Percentiles rank a stretch among this genome's conserved stretches.
These are phyloP conservation scores for Brassica incana DNA, from an alignment of 345 rosid genomes.

Conservation along the genomic window DNA sequence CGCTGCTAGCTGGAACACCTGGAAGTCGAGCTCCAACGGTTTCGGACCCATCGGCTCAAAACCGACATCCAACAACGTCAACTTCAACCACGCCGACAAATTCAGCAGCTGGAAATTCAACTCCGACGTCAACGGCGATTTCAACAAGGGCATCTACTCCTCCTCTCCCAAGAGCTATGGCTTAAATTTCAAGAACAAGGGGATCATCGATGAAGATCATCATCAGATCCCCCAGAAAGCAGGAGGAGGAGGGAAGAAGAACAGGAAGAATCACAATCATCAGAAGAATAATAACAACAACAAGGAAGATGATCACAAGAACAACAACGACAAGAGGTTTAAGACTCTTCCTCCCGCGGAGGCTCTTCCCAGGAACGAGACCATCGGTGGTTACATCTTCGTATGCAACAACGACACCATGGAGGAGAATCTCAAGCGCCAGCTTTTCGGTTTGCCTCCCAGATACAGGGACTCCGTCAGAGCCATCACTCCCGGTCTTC, in stretches of 20 bases:
- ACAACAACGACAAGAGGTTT: constrained; percentile 76
- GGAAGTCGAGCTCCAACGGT: constrained; percentile 28
- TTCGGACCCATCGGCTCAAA: constrained; percentile 39
- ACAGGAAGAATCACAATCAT: constrained; percentile 47
- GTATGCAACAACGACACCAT: constrained; percentile 99
- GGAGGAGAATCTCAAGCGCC: constrained; percentile 86
- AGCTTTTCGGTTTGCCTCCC: constrained; percentile 96
- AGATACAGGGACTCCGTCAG: constrained; percentile 94
- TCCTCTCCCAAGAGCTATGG: constrained; percentile 28
- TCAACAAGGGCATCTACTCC: constrained; percentile 73
- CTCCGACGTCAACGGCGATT: constrained; percentile 54
- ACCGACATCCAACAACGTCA: not conserved
- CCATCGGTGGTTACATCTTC: constrained; percentile 93
- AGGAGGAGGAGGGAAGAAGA: constrained; percentile 52
- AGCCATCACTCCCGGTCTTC: constrained; percentile 96
- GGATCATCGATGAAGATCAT: constrained; percentile 45
- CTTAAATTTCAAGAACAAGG: constrained; percentile 46
- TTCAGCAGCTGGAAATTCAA: constrained; percentile 52
- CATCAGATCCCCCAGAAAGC: constrained; percentile 41
- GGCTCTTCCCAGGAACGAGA: constrained; percentile 83
- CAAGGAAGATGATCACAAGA: constrained; percentile 39
- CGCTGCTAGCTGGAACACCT: constrained; percentile 24
- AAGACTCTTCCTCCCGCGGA: constrained; percentile 96
- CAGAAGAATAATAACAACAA: constrained; percentile 15
- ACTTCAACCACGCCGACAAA: constrained; percentile 7